Conservation (phyloP, 352 stramenopile genomes). For the Pythium biforme region DNA sequence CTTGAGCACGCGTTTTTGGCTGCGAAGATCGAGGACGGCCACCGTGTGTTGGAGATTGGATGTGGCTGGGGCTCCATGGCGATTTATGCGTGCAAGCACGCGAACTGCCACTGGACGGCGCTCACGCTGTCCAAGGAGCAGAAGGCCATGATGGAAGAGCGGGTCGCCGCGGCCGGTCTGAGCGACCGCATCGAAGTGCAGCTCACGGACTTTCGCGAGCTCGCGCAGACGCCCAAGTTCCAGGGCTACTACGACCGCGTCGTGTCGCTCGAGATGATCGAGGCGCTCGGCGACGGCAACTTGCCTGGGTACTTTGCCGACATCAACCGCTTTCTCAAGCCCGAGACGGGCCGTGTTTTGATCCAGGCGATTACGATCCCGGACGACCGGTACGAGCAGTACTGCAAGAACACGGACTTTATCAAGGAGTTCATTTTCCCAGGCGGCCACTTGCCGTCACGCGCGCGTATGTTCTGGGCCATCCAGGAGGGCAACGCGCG, state of each 20-base stretch:
- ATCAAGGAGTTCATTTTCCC: conserved; percentile 39
- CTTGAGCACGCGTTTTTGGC: conserved; percentile 30
- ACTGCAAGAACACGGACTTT: conserved; percentile 33
- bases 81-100: conserved; percentile 21
- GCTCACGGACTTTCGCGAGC: conserved; percentile 31
- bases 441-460: conserved; percentile 30
- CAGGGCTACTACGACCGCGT: conserved; percentile 21
- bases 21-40: conserved; percentile 24
- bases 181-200: conserved; percentile 29
- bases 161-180: conserved; percentile 23
- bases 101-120: conserved; percentile 23
- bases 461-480: conserved; percentile 27
- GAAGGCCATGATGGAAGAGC: conserved; percentile 27
- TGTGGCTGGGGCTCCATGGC: conserved; percentile 34
- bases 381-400: conserved; percentile 27
- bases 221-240: conserved; percentile 21
- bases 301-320: conserved; percentile 30
- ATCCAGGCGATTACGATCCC: conserved; percentile 35
- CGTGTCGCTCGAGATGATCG: conserved; percentile 39
- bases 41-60: conserved; percentile 33
- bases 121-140: conserved; percentile 23
- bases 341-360: conserved; percentile 25
- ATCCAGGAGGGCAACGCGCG: conserved; percentile 22
- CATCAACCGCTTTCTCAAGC: conserved; percentile 32
- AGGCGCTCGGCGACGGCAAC: conserved; percentile 29